These are phyloP conservation scores for Atkinsonella hypoxylon DNA, from an alignment of 2,329 filamentous ascomycete genomes.

Conservation along the genomic window DNA sequence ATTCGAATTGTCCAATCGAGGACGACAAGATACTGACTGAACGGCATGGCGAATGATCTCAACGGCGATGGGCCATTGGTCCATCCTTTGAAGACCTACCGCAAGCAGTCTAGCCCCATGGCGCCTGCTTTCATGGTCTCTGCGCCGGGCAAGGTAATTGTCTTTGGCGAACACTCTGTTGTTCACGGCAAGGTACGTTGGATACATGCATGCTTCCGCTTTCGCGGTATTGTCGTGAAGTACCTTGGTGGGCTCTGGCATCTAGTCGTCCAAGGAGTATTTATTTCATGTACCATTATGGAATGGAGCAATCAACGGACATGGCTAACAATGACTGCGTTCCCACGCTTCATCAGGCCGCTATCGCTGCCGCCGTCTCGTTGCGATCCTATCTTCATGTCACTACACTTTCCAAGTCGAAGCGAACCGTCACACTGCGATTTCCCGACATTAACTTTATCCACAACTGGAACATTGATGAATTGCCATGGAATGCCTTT, in stretches of 20 bases:
- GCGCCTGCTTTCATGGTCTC: slow-evolving; percentile 96
- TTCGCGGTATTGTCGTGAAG: background rate
- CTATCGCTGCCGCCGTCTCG: slow-evolving; percentile 90
- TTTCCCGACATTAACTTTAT: slow-evolving; percentile 85
- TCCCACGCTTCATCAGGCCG: slow-evolving; percentile 45
- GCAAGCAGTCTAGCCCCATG: slow-evolving; percentile 52
- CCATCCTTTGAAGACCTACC: slow-evolving; percentile 29
- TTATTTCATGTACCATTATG: background rate
- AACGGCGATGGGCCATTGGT: slow-evolving; percentile 24
- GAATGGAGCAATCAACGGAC: background rate
- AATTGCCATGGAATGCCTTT: slow-evolving; percentile 78
- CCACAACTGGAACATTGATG: slow-evolving; percentile 90
- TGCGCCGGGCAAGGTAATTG: slow-evolving; percentile 94
- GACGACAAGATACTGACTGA: slow-evolving; percentile 7
- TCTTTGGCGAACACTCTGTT: slow-evolving; percentile 96
- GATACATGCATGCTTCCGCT: background rate
- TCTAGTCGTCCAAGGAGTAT: background rate
- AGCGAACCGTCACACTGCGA: slow-evolving; percentile 72
- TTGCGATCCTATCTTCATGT: slow-evolving; percentile 94
- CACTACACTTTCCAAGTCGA: slow-evolving; percentile 85
- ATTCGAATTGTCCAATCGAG: background rate
- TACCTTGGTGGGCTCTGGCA: background rate
- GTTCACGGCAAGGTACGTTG: slow-evolving; percentile 75
- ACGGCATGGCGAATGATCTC: slow-evolving; percentile 15
- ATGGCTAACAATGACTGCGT: background rate